Conservation (phyloP, 23 red algal species). For the Gracilaria vermiculophylla region DNA sequence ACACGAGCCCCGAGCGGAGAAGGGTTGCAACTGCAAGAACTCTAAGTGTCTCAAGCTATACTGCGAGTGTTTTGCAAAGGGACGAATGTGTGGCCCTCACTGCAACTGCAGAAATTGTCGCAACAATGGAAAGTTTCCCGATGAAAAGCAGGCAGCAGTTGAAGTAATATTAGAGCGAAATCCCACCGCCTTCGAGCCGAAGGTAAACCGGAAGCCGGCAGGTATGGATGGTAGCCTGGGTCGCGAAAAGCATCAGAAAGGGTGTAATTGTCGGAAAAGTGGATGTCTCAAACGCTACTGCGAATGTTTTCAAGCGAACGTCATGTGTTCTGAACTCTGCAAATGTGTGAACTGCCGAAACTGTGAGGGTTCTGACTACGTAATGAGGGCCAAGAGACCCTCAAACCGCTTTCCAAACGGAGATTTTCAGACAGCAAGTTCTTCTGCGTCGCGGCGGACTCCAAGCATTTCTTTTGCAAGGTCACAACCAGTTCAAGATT, state of each 20-base stretch:
- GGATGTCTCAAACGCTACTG: slow-evolving; percentile 96
- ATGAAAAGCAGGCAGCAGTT: slow-evolving; percentile 51
- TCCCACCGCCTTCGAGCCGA: slow-evolving; percentile 87
- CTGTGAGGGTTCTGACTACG: slow-evolving; percentile 16
- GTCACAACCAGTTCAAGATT: not conserved
- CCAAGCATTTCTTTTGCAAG: not conserved
- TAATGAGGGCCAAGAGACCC: not conserved
- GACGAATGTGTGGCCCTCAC: slow-evolving; percentile 59
- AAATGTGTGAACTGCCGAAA: slow-evolving; percentile 85
- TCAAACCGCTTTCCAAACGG: not conserved
- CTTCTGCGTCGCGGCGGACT: not conserved
- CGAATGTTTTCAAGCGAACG: slow-evolving; percentile 87
- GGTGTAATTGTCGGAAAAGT: slow-evolving; percentile 86
- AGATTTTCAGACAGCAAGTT: not conserved
- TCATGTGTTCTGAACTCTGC: slow-evolving; percentile 85
- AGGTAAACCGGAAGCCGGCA: slow-evolving; percentile 52
- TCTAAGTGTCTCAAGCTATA: slow-evolving; percentile 92
- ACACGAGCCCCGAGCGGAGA: not conserved
- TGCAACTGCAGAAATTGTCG: slow-evolving; percentile 89
- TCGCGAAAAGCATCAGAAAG: slow-evolving; percentile 78
- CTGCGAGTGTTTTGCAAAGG: slow-evolving; percentile 95
- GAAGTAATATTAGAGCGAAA: slow-evolving; percentile 80
- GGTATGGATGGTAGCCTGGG: not conserved
- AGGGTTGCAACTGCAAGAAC: slow-evolving; percentile 90
- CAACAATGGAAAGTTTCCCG: slow-evolving; percentile 64